Evolutionary conservation across 352 stramenopile species (phyloP).

Genomic region (Pythium aphanidermatum): DNA sequence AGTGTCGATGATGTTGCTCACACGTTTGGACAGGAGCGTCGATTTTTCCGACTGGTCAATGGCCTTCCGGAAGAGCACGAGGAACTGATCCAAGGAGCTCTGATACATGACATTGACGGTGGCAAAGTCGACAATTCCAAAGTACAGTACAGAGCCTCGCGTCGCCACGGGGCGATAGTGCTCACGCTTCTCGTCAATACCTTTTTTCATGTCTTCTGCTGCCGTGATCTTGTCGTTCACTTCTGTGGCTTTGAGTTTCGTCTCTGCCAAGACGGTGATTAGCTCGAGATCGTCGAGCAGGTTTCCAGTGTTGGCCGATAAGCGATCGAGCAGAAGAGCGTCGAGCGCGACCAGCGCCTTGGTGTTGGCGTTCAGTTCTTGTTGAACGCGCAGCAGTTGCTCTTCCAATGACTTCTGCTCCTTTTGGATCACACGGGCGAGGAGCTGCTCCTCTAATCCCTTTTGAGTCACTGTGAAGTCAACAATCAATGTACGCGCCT

Average conservation of each 20-base stretch:
- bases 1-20: constrained; percentile 82
- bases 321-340: constrained; percentile 73
- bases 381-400: constrained; percentile 81
- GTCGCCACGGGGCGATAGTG: constrained; percentile 88
- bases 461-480: constrained; percentile 91
- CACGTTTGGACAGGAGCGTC: constrained; percentile 73
- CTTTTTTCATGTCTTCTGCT: constrained; percentile 79
- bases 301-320: constrained; percentile 85
- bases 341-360: constrained; percentile 85
- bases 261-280: constrained; percentile 79
- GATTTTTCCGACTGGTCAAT: constrained; percentile 84
- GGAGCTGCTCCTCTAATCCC: constrained; percentile 88
- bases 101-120: constrained; percentile 91
- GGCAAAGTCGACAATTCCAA: constrained; percentile 84
- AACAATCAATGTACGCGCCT: constrained; percentile 63
- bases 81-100: constrained; percentile 87
- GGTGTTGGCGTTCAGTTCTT: constrained; percentile 81
- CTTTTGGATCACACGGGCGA: constrained; percentile 89
- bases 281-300: constrained; percentile 87
- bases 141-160: constrained; percentile 85
- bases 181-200: constrained; percentile 90
- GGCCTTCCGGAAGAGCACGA: constrained; percentile 73
- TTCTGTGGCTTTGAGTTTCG: constrained; percentile 87
- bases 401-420: constrained; percentile 89
- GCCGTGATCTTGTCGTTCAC: constrained; percentile 89